A percentile compares a stretch with the other conserved stretches of the same genome.
Evolutionary conservation across 2,329 filamentous ascomycete species (phyloP).

Genomic region (Curvularia verruculosa): DNA sequence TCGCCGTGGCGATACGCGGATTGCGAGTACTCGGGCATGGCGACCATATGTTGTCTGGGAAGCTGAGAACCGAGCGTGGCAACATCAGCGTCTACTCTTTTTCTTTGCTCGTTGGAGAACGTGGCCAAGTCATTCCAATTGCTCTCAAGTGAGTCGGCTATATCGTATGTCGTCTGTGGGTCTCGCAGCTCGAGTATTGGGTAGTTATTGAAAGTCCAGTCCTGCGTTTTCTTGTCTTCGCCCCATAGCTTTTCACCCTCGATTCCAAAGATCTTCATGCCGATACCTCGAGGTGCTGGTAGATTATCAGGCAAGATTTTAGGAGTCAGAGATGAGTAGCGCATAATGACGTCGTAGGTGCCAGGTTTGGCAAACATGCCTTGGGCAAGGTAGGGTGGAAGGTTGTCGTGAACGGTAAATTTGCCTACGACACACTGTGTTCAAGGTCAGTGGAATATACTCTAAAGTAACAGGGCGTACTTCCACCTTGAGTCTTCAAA

Average conservation of each 20-base stretch:
- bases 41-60: background rate
- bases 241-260: background rate
- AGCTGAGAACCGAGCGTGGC: background rate
- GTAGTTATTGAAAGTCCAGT: background rate
- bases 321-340: slow-evolving; percentile 36
- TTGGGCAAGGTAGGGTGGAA: slow-evolving; percentile 52
- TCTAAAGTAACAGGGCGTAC: background rate
- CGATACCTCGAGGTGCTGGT: background rate
- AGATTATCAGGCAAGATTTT: slow-evolving; percentile 10
- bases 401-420: slow-evolving; percentile 51
- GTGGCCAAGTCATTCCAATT: background rate
- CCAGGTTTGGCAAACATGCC: slow-evolving; percentile 37
- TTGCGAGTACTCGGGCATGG: background rate
- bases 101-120: background rate
- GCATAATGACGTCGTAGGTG: slow-evolving; percentile 36
- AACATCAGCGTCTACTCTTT: background rate
- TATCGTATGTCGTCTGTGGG: background rate
- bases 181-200: background rate
- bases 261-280: background rate
- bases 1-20: background rate
- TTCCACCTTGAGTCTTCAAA: slow-evolving; percentile 55
- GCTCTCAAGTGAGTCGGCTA: background rate
- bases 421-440: slow-evolving; percentile 52
- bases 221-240: background rate
- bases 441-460: background rate